A percentile compares a stretch with the other conserved stretches of the same genome.
phyloP scores from a whole-genome alignment of 345 rosid genomes.

The Draba incana region DNA sequence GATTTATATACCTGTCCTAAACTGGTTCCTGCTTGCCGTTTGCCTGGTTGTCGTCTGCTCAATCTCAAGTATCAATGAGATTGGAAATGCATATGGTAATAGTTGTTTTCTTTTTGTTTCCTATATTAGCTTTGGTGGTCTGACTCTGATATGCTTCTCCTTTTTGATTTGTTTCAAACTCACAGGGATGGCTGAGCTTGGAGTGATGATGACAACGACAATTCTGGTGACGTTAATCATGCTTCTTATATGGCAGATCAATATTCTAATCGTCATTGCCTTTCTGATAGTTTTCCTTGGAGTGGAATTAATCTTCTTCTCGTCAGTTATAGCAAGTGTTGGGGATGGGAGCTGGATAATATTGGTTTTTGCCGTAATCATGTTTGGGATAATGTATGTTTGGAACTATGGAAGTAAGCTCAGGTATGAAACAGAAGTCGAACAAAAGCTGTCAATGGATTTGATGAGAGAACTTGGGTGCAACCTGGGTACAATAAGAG shows the following conservation, averaged over 20 bases:
- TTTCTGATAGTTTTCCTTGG: constrained; percentile 77
- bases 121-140: constrained; percentile 34
- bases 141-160: constrained; percentile 7
- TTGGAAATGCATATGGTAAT: constrained; percentile 99
- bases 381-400: constrained; percentile 88
- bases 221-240: constrained; percentile 86
- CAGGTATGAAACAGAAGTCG: constrained; percentile 95
- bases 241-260: constrained; percentile 99
- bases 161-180: constrained; percentile 21
- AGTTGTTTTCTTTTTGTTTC: not conserved
- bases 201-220: constrained; percentile 99
- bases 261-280: constrained; percentile 73
- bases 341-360: constrained; percentile 97
- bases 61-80: constrained; percentile 79
- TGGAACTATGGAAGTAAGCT: constrained; percentile 99
- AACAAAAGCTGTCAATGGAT: constrained; percentile 90
- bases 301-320: constrained; percentile 78
- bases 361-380: constrained; percentile 76
- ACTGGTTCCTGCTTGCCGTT: constrained; percentile 94
- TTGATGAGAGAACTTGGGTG: constrained; percentile 90
- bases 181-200: constrained; percentile 94
- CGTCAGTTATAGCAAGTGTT: constrained; percentile 79
- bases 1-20: constrained; percentile 97
- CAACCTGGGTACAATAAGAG: constrained; percentile 95
- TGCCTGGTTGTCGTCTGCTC: constrained; percentile 81